phyloP scores from a whole-genome alignment of 768 basidiomycete species.

The Daedaleopsis nitida region DNA sequence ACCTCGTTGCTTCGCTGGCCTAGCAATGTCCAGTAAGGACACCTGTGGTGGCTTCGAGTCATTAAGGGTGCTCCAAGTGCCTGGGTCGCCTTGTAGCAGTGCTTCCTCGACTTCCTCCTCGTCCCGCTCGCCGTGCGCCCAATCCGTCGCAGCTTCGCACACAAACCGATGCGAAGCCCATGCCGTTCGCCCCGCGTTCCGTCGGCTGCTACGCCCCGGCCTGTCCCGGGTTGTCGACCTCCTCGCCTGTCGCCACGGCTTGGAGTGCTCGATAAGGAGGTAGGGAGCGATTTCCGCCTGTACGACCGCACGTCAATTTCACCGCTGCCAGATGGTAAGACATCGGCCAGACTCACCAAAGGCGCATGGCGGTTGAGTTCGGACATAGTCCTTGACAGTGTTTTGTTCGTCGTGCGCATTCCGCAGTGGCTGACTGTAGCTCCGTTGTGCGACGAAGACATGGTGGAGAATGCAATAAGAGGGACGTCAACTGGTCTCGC shows the following conservation, averaged over 20 bases:
- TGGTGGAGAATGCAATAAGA: too few relatives aligned
- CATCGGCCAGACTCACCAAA: not conserved
- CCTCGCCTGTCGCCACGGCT: slow-evolving; percentile 8
- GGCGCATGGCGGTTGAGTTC: slow-evolving; percentile 9
- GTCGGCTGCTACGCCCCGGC: not conserved
- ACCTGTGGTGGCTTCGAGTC: not conserved
- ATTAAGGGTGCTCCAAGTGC: too few relatives aligned
- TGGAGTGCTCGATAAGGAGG: not conserved
- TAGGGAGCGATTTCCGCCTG: slow-evolving; percentile 5
- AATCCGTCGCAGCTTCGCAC: not conserved
- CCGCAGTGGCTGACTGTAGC: slow-evolving; percentile 4
- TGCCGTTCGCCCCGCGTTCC: slow-evolving; percentile 2
- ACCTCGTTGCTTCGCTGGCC: slow-evolving; percentile 13
- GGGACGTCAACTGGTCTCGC: too few relatives aligned
- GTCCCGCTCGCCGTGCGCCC: not conserved
- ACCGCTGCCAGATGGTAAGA: too few relatives aligned
- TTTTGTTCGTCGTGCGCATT: not conserved
- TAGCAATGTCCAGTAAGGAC: slow-evolving; percentile 16
- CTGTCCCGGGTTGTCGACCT: not conserved
- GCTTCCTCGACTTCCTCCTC: not conserved
- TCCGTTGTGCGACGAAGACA: not conserved
- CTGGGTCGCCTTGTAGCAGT: not conserved
- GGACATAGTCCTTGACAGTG: slow-evolving; percentile 1
- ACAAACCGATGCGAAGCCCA: slow-evolving; percentile 6
- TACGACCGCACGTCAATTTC: too few relatives aligned